Percentiles rank a stretch among this genome's conserved stretches.
These are phyloP conservation scores for Scutellaria barbata DNA, from an alignment of 257 asterid genomes.

Conservation along the genomic window DNA sequence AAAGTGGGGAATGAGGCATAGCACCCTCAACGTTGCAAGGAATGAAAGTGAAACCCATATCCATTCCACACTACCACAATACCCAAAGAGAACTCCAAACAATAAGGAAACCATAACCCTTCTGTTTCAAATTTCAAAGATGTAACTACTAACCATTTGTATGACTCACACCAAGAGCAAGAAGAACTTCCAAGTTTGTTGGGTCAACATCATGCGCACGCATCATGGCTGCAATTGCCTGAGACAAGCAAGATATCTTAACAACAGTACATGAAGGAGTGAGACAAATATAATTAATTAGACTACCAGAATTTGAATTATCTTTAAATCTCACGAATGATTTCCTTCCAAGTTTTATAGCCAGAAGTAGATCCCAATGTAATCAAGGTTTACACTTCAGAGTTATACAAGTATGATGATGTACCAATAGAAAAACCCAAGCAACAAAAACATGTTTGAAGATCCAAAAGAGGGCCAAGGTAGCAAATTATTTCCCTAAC, in stretches of 20 bases:
- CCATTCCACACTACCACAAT: not conserved
- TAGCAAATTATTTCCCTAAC: slow-evolving; percentile 42
- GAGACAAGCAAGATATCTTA: slow-evolving; percentile 37
- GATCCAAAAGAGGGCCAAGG: slow-evolving; percentile 12
- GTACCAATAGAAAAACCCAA: slow-evolving; percentile 1
- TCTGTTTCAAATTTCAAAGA: slow-evolving; percentile 23
- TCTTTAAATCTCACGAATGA: slow-evolving; percentile 16
- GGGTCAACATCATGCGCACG: slow-evolving; percentile 97
- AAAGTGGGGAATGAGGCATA: no score
- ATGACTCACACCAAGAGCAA: slow-evolving; percentile 98
- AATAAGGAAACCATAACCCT: not conserved
- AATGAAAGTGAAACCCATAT: no score
- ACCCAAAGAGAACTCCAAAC: slow-evolving; percentile 9
- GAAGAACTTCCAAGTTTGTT: slow-evolving; percentile 94
- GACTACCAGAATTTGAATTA: not conserved
- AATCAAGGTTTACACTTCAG: slow-evolving; percentile 6
- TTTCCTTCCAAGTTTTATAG: slow-evolving; percentile 4
- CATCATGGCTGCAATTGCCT: slow-evolving; percentile 99
- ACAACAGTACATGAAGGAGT: slow-evolving; percentile 11
- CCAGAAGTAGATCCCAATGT: not conserved
- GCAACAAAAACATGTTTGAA: slow-evolving; percentile 5
- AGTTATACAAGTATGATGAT: slow-evolving; percentile 10
- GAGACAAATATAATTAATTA: slow-evolving; percentile 12
- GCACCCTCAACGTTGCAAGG: no score
- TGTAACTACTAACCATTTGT: slow-evolving; percentile 83